Evolutionary conservation across 768 basidiomycete species (phyloP), one percentile per base, ranked within the genome.

Genomic region (Tulasnella sp.): DNA sequence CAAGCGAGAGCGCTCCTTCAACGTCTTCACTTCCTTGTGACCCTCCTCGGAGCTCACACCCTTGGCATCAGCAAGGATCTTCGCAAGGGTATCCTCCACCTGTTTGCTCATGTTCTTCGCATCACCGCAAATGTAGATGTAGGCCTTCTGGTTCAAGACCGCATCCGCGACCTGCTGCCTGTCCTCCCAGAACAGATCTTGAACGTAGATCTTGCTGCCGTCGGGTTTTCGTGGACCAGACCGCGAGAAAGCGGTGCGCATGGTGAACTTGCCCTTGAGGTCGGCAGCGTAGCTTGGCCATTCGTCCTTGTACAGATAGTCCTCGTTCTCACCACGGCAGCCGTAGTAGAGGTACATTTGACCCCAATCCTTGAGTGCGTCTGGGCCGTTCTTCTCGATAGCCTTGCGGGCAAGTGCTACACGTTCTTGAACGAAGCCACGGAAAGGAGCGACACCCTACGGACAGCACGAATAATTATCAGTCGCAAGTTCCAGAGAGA

Each of bases 381-480:
- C 94, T 12, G 92, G 90, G 10, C 97, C 97, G 83, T 97, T 97
- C 90, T 98, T 98, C 83, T 97, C 97, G 78, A 96, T 89, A 0
- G 96, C 94, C 80, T 96, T 95, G 81, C 94, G 93, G 18, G 97
- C 98, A 42, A 99, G 92, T 14, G 96, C 96, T 62, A 99, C 93
- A 82, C 98, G 95, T 85, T 99, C 98, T 86, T 99, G 98, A 12
- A 99, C 90, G 86, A 99, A 99, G 2, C 97, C 98, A 81, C 98
- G 94, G 94, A 99, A 99, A 12, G 98, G 98, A 71, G 98, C 98
- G 78, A 99, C 96, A 88, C 98, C 98, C 96, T 97, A 79, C 19
- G 80, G 31, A 56, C 58, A 71, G 40, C 68, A 74, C 36, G 56
- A 58, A 6, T 48, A n/a, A n/a, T 31, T 34, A 44, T 76, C n/a